Evolutionary conservation across 202 grass and related monocot species (phyloP), one percentile per base, ranked within the genome.

Genomic region (Digitaria exilis): DNA sequence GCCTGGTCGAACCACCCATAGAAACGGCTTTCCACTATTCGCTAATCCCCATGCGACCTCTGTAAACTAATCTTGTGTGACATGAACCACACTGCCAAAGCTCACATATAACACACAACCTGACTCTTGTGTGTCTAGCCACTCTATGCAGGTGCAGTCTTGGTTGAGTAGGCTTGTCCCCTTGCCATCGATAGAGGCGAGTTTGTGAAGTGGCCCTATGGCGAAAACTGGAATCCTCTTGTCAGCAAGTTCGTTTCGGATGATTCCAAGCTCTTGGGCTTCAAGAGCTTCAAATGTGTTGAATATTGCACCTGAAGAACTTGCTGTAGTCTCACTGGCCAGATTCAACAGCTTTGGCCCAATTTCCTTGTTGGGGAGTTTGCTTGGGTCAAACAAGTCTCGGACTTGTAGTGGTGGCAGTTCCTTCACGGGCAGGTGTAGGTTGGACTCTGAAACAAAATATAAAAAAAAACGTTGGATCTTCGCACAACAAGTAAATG

Each of bases 71-170:
- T 87, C 42, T 16, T 25, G 26, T 2, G 60, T 70, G 29, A 95
- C 31, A 29, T 10, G 48, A 9, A 48, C 71, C 1, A 90, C 3
- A 41, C 90, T 92, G 2, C 90, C 90, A 11, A 92, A 92, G 78
- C 87, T 92, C 19, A 95, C 93, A 5, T 95, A 92, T 2, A 94
- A 16, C 29, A 92, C 84, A 0, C 84, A 86, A 0, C 35, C 15
- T 0, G 59, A 0, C 0, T 41, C 62, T 3, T 92, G 80, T 2
- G 30, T 61, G 37, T 92, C 78, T 10, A 95, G 2, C 93, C 90
- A 92, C 29, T 82, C 37, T 44, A 95, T 69, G 79, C 88, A 92
- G 21, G 24, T 82, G 0, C 0, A 43, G 60, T 95, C 90, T 42
- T 81, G 65, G 6, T 57, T 5, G 0, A 70, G 28, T 28, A 82